Evolutionary conservation across 2,329 filamentous ascomycete species (phyloP).

Genomic region (Exophiala aquamarina): DNA sequence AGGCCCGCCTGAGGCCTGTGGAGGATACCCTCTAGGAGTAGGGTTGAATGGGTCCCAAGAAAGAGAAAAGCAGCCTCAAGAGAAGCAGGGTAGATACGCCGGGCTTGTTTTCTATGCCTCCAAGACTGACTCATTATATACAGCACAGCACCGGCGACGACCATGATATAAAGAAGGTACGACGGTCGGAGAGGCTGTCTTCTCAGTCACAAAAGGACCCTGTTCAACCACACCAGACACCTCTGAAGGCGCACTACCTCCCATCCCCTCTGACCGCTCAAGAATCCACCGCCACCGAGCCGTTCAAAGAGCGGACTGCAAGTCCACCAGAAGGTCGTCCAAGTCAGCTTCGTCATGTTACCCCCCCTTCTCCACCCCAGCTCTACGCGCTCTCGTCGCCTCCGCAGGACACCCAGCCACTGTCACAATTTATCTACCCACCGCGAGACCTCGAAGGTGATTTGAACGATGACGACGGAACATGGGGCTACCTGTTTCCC

Average conservation of each 20-base stretch:
- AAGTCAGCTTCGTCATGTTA: constrained; percentile 51
- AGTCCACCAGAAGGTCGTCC: constrained; percentile 65
- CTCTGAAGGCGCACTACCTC: constrained; percentile 65
- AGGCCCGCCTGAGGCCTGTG: too few species aligned
- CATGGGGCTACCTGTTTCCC: constrained; percentile 94
- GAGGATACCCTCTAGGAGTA: too few species aligned
- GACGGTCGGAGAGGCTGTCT: constrained; percentile 72
- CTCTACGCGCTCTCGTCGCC: constrained; percentile 58
- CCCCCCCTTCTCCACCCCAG: constrained; percentile 49
- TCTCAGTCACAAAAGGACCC: constrained; percentile 52
- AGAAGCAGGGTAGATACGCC: constrained; percentile 65
- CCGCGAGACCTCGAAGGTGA: constrained; percentile 73
- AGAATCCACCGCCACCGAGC: constrained; percentile 61
- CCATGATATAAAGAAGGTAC: constrained; percentile 76
- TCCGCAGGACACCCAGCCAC: constrained; percentile 73
- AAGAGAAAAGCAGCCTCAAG: constrained; percentile 82
- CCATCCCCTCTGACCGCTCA: constrained; percentile 78
- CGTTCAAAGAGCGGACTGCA: constrained; percentile 66
- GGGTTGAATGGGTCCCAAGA: constrained; percentile 45
- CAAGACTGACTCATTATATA: constrained; percentile 28
- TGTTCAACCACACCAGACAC: constrained; percentile 43
- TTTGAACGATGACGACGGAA: constrained; percentile 76
- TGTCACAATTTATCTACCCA: constrained; percentile 78
- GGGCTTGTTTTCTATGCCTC: constrained; percentile 23
- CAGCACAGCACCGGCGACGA: constrained; percentile 68